phyloP scores from a whole-genome alignment of 495 filamentous ascomycete genomes.

The Aspergillus biplanus region DNA sequence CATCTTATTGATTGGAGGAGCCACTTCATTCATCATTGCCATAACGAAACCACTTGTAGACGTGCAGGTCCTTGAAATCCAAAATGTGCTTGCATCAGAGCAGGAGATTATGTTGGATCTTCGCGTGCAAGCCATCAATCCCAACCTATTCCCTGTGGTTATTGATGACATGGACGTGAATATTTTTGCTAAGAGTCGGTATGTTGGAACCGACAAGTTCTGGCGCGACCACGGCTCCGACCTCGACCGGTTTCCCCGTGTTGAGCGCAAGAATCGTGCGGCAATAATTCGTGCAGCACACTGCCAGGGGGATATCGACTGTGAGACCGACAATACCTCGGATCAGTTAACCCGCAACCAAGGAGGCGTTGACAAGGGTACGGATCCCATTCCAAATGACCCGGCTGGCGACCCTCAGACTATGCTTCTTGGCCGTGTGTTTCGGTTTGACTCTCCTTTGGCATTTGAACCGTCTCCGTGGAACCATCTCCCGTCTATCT shows the following conservation, averaged over 20 bases:
- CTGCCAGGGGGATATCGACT: constrained; percentile 32
- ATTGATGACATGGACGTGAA: constrained; percentile 85
- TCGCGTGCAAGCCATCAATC: constrained; percentile 84
- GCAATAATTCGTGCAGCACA: constrained; percentile 35
- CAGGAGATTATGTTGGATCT: constrained; percentile 96
- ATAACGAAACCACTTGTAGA: constrained; percentile 85
- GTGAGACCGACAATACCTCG: constrained; percentile 21
- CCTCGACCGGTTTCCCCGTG: constrained; percentile 35
- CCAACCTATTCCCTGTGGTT: constrained; percentile 84
- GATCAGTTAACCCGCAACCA: constrained; percentile 11
- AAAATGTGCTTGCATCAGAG: constrained; percentile 88
- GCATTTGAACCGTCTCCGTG: constrained; percentile 88
- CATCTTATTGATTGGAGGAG: constrained; percentile 74
- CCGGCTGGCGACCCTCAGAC: constrained; percentile 71
- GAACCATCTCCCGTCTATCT: constrained; percentile 63
- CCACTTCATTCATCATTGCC: constrained; percentile 83
- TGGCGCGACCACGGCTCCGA: constrained; percentile 62
- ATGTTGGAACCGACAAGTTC: constrained; percentile 76
- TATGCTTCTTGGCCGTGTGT: constrained; percentile 87
- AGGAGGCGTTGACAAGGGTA: constrained; percentile 65
- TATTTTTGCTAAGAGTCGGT: constrained; percentile 89
- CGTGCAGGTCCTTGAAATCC: constrained; percentile 74
- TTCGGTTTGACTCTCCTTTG: constrained; percentile 82
- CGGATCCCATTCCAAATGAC: constrained; percentile 68
- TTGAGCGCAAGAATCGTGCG: constrained; percentile 41